Base-by-base conservation (phyloP, 2,329 filamentous ascomycete species). In the Xylaria arbuscula region DNA sequence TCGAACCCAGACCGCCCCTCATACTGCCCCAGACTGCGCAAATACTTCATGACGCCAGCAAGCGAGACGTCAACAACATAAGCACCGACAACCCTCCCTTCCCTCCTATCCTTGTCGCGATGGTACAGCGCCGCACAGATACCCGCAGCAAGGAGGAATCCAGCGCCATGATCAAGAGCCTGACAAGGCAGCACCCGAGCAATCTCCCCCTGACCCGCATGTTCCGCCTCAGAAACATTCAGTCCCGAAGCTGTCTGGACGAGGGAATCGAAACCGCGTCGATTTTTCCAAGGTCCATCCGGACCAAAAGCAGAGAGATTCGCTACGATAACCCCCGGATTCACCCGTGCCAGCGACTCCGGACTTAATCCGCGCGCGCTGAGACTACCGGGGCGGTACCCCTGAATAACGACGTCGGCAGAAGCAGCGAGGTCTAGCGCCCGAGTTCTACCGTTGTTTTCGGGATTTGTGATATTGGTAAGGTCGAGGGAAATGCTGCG, bases 11-110 rank as follows among this genome's bases (percentile, higher is more conserved):
- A 78, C 1, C 71, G 73, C 0, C 80, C 84, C 3, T 79, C 76
- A 69, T 83, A 84, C 66, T 86, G 86, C 0, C 87, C 87, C 15
- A 89, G 72, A 36, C 84, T 86, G 34, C 85, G 79, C 45, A 89
- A 74, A 74, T 88, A 89, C 71, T 84, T 87, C 84, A 85, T 85
- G 2, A 83, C 81, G 0, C 84, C 86, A 0, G 85, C 87, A 2
- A 89, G 79, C 8, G 85, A 88, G 0, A 88, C 86, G 34, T 86
- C 79, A 0, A 89, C 83, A n/a, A 81, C 74, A 75, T 84, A 89
- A 0, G 82, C 80, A 0, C 84, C 83, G 0, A 62, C 67, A 10
- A 22, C 8, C 36, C 48, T 36, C 0, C 57, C 63, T n/a, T 48
- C 58, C 2, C 2, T 58, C 2, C 84, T 85, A 19, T 81, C 78